Percentiles rank a stretch among this genome's conserved stretches.
phyloP scores from a whole-genome alignment of 352 stramenopile genomes.

The Pythium pyrilobum region DNA sequence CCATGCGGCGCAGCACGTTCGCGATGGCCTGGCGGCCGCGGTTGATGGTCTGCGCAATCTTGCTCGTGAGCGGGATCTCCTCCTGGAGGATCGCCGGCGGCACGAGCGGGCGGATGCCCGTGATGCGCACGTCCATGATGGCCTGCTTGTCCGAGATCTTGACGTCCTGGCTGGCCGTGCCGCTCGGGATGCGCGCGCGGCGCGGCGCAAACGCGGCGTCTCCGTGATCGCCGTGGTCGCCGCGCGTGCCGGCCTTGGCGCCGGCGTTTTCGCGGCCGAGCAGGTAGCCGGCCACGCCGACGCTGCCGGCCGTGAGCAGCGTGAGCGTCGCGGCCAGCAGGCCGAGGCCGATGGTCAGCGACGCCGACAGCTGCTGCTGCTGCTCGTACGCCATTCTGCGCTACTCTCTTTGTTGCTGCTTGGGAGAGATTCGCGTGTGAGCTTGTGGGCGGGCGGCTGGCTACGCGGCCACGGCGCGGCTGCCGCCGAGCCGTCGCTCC shows the following conservation, averaged over 20 bases:
- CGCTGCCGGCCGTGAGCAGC: slow-evolving; percentile 61
- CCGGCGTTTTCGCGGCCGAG: slow-evolving; percentile 38
- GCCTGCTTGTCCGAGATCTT: slow-evolving; percentile 83
- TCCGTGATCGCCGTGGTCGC: slow-evolving; percentile 7
- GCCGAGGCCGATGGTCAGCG: slow-evolving; percentile 56
- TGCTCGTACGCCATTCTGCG: slow-evolving; percentile 12
- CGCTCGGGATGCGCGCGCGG: slow-evolving; percentile 59
- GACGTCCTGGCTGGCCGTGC: slow-evolving; percentile 66
- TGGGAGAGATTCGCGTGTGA: slow-evolving; percentile 9
- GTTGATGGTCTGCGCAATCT: slow-evolving; percentile 82
- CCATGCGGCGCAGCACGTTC: slow-evolving; percentile 73
- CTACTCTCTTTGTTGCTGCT: not conserved
- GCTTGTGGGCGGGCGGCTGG: not conserved
- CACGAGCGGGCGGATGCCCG: slow-evolving; percentile 79
- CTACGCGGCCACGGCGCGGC: too few species aligned
- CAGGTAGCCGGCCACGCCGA: slow-evolving; percentile 67
- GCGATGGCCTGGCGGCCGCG: slow-evolving; percentile 60
- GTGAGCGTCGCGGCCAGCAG: slow-evolving; percentile 70
- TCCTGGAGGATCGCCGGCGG: slow-evolving; percentile 80
- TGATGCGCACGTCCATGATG: slow-evolving; percentile 86
- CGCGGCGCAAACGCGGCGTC: slow-evolving; percentile 18
- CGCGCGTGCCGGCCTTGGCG: not conserved
- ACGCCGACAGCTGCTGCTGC: slow-evolving; percentile 22
- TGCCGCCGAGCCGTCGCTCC: too few species aligned
- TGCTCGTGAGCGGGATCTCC: slow-evolving; percentile 74